Evolutionary conservation across 1,284 basidiomycete species (phyloP).

Genomic region (Phellopilus nigrolimitatus): DNA sequence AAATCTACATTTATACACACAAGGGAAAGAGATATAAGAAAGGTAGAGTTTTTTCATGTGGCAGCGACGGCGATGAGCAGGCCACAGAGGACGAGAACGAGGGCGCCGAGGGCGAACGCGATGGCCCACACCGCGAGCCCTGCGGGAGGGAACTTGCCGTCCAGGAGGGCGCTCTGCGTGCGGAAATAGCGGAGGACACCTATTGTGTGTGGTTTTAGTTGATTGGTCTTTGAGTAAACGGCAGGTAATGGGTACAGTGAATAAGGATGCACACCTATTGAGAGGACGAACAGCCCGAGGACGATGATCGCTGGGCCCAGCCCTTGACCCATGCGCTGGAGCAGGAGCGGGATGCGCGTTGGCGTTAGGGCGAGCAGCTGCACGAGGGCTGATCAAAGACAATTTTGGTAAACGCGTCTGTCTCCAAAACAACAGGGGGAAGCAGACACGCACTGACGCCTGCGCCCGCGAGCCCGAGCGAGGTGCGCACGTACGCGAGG

Average conservation of each 20-base stretch:
- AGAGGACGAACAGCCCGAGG: constrained; percentile 9
- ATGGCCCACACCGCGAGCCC: constrained; percentile 5
- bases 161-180: constrained; percentile 11
- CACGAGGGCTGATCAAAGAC: constrained; percentile 8
- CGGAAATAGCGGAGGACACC: constrained; percentile 8
- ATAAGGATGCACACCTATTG: constrained; percentile 4
- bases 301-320: constrained; percentile 5
- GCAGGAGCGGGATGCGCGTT: background rate
- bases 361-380: constrained; percentile 8
- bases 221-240: background rate
- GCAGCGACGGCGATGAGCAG: constrained; percentile 11
- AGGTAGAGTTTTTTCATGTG: too few relatives aligned
- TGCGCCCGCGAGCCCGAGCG: constrained; percentile 39
- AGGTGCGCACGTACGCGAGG: constrained; percentile 46
- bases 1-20: too few relatives aligned
- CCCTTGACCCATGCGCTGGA: background rate
- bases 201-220: background rate
- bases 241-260: background rate
- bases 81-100: constrained; percentile 11
- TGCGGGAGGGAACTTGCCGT: constrained; percentile 12
- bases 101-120: background rate
- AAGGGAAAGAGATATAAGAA: too few relatives aligned
- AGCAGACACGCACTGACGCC: constrained; percentile 26
- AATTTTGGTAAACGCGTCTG: background rate
- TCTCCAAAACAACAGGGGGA: background rate